Conservation (phyloP, 2,329 filamentous ascomycete species). For the Alternaria ethzedia region DNA sequence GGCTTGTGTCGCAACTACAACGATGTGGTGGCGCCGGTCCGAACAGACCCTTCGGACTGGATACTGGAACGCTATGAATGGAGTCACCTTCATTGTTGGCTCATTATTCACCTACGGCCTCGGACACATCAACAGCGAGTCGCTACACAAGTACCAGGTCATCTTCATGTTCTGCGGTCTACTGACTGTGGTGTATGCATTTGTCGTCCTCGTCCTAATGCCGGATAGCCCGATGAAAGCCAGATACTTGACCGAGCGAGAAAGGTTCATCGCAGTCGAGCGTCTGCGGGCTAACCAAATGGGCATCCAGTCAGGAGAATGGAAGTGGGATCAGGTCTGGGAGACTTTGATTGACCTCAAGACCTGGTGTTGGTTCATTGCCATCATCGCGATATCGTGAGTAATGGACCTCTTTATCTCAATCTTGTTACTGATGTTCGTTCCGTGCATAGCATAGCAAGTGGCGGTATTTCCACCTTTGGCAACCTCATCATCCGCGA, state of each 20-base stretch:
- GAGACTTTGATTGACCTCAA: constrained; percentile 33
- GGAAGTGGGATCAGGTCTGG: constrained; percentile 71
- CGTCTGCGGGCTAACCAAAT: constrained; percentile 30
- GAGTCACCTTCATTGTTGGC: constrained; percentile 62
- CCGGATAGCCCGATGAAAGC: constrained; percentile 53
- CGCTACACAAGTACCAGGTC: constrained; percentile 52
- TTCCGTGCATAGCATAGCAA: constrained; percentile 56
- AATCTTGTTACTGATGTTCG: background rate
- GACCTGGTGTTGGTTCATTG: constrained; percentile 60
- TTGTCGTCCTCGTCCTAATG: constrained; percentile 50
- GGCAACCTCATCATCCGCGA: constrained; percentile 64
- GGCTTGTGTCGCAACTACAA: constrained; percentile 63
- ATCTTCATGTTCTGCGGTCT: constrained; percentile 57
- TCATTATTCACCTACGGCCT: constrained; percentile 64
- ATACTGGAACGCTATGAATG: constrained; percentile 68
- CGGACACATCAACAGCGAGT: constrained; percentile 58
- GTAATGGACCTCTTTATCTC: constrained; percentile 41
- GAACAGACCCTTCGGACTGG: constrained; percentile 64
- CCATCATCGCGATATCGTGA: constrained; percentile 51
- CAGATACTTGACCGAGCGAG: constrained; percentile 24
- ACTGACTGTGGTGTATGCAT: constrained; percentile 53
- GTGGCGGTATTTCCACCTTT: constrained; percentile 67
- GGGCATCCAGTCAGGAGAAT: constrained; percentile 72
- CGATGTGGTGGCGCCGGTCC: constrained; percentile 66
- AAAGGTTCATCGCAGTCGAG: constrained; percentile 26